Evolutionary conservation across 2,329 filamentous ascomycete genomes (phyloP).

Genomic region (Aspergillus terreus): DNA sequence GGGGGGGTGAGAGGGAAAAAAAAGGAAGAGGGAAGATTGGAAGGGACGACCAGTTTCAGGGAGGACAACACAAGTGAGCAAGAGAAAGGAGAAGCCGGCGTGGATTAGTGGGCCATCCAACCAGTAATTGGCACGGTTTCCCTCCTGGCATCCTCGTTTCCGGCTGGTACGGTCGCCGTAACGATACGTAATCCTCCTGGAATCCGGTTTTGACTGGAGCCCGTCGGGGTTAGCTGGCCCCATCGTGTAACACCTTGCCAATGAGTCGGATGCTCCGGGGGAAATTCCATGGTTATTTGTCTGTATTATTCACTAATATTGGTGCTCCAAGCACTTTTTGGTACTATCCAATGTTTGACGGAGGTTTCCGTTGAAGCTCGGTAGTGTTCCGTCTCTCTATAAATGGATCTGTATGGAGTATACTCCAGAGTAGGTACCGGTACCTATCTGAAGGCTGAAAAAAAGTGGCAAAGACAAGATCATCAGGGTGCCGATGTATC

Average conservation of each 20-base stretch:
- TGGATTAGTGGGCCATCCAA: constrained; percentile 19
- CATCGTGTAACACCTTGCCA: constrained; percentile 15
- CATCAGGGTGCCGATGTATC: too few relatives aligned
- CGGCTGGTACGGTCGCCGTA: not conserved
- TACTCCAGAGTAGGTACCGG: too few relatives aligned
- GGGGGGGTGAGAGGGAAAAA: constrained; percentile 16
- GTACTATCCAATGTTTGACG: too few relatives aligned
- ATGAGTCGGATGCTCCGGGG: constrained; percentile 9
- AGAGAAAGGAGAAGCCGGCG: constrained; percentile 26
- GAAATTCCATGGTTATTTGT: too few relatives aligned
- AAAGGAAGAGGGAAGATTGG: constrained; percentile 13
- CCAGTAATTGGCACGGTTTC: too few relatives aligned
- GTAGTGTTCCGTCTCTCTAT: not conserved
- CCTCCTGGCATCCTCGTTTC: not conserved
- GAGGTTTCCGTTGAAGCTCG: too few relatives aligned
- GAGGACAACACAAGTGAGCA: constrained; percentile 14
- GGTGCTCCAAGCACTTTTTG: too few relatives aligned
- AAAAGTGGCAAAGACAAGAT: too few relatives aligned
- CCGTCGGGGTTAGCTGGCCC: constrained; percentile 9
- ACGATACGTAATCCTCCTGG: not conserved
- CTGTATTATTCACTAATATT: too few relatives aligned
- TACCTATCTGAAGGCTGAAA: too few relatives aligned
- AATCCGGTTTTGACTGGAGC: constrained; percentile 10
- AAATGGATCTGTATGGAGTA: too few relatives aligned
- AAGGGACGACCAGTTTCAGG: constrained; percentile 16